These are phyloP conservation scores for Verticillium dahliae DNA, from an alignment of 2,329 filamentous ascomycete genomes.

Conservation along the genomic window DNA sequence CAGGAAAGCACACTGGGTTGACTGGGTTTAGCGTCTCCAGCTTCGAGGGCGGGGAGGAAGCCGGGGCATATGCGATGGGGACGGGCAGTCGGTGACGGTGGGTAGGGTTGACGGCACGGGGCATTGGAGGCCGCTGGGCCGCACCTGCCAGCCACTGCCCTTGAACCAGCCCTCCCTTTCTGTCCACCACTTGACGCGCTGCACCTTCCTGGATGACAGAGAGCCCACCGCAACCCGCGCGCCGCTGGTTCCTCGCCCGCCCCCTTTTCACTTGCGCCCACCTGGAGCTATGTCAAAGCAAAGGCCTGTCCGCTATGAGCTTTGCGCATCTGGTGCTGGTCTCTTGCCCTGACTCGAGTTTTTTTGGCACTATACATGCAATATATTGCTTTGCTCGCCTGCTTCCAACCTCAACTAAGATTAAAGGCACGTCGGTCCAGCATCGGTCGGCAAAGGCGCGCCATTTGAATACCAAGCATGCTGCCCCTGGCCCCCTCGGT, in stretches of 20 bases:
- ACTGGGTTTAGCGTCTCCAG: neutral
- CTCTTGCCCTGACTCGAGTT: neutral
- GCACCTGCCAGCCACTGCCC: neutral
- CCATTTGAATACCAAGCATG: neutral
- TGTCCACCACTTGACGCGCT: neutral
- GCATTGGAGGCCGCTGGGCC: neutral
- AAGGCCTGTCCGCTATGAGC: too few species aligned
- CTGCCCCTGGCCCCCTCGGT: neutral
- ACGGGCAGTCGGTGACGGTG: neutral
- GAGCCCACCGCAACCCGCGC: too few species aligned
- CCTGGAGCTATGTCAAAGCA: too few species aligned
- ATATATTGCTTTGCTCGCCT: neutral
- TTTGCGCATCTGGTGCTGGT: too few species aligned
- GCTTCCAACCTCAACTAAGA: neutral
- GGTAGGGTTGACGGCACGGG: neutral
- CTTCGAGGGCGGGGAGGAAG: neutral
- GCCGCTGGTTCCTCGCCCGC: too few species aligned
- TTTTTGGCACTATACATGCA: neutral
- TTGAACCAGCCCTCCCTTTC: neutral
- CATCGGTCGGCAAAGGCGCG: neutral
- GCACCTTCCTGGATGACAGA: too few species aligned
- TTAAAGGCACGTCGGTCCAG: neutral
- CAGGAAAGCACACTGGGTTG: neutral
- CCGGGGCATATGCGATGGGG: neutral
- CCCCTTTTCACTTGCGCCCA: too few species aligned